These are phyloP conservation scores for Oryza meyeriana DNA, from an alignment of 176 grass and related monocot genomes.

Conservation along the genomic window DNA sequence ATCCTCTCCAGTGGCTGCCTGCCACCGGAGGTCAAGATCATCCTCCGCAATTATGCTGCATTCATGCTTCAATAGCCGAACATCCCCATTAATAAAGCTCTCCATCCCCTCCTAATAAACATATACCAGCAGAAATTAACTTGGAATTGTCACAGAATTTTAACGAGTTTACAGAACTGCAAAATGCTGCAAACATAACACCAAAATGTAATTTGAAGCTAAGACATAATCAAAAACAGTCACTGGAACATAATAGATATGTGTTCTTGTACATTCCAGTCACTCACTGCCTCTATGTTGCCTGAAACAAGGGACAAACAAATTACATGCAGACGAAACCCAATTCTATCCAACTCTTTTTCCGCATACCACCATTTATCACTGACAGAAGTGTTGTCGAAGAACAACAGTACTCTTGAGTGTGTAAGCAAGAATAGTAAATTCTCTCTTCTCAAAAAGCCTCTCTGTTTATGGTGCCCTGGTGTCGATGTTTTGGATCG, in stretches of 20 bases:
- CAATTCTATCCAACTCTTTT: not conserved
- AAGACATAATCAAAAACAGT: not conserved
- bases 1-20: slow-evolving; percentile 55
- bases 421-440: too few relatives aligned
- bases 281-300: not conserved
- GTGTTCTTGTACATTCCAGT: not conserved
- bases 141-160: not conserved
- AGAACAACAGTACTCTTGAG: too few relatives aligned
- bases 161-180: not conserved
- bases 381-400: too few relatives aligned
- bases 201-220: not conserved
- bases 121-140: slow-evolving; percentile 13
- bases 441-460: too few relatives aligned
- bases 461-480: too few relatives aligned
- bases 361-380: not conserved
- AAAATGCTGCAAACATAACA: not conserved
- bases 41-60: slow-evolving; percentile 62
- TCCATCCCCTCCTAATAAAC: slow-evolving; percentile 56
- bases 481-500: too few relatives aligned
- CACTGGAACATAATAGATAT: not conserved
- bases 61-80: slow-evolving; percentile 67
- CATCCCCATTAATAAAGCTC: slow-evolving; percentile 59
- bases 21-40: slow-evolving; percentile 59
- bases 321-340: not conserved
- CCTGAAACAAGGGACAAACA: not conserved